Evolutionary conservation across 2,329 filamentous ascomycete genomes (phyloP).

Genomic region (Celoporthe dispersa): DNA sequence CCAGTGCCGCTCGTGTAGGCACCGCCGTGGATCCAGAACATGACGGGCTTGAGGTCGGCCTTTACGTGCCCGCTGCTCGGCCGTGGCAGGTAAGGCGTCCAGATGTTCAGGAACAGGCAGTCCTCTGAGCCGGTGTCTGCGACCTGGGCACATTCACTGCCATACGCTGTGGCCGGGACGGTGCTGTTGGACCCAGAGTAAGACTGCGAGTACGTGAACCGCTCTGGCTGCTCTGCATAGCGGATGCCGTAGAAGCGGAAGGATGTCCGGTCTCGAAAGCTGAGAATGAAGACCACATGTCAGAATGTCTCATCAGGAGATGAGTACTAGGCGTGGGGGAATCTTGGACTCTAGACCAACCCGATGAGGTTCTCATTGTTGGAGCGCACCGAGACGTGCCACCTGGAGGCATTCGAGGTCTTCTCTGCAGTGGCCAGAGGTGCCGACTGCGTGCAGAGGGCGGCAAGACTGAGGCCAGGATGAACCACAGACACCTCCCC

Average conservation of each 20-base stretch:
- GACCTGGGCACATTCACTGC: conserved; percentile 46
- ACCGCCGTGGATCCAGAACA: conserved; percentile 53
- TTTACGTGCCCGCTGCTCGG: conserved; percentile 31
- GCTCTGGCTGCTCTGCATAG: conserved; percentile 48
- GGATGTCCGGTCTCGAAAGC: conserved; percentile 49
- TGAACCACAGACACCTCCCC: conserved; percentile 34
- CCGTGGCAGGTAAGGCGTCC: conserved; percentile 45
- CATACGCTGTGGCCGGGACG: conserved; percentile 42
- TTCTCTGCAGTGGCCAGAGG: conserved; percentile 43
- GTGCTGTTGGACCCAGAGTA: conserved; percentile 42
- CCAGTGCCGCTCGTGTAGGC: conserved; percentile 56
- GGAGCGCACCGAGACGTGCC: conserved; percentile 44
- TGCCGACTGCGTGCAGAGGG: conserved; percentile 49
- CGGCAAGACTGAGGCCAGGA: conserved; percentile 36
- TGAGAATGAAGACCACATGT: conserved; percentile 25
- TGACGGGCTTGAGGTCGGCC: conserved; percentile 40
- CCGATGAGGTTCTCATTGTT: conserved; percentile 46
- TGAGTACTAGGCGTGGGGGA: too few relatives aligned
- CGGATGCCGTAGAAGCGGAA: conserved; percentile 57
- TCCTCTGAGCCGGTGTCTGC: conserved; percentile 46
- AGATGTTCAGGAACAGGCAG: conserved; percentile 53
- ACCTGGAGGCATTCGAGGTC: conserved; percentile 40
- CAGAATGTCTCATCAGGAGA: neutral
- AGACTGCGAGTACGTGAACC: conserved; percentile 49
- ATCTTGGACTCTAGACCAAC: conserved; percentile 29